Evolutionary conservation across 2,329 filamentous ascomycete species (phyloP), one percentile per base, ranked within the genome.

Genomic region (Sclerotiophoma versabilis): DNA sequence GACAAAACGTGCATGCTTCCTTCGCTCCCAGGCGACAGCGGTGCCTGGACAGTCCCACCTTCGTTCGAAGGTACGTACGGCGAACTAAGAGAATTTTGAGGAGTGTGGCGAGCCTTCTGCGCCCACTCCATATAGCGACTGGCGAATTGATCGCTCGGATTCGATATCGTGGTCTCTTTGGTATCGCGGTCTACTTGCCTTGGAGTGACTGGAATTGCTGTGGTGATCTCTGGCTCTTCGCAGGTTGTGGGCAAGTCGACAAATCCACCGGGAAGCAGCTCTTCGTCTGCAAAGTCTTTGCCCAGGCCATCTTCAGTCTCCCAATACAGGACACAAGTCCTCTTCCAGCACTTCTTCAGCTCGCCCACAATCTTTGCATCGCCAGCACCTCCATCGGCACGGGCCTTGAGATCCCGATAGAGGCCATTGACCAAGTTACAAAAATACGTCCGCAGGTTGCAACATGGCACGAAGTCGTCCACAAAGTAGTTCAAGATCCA

Each of bases 401-500:
- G 78, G 41, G 76, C 74, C 48, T 78, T 81, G 27, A 88, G 77
- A 49, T 81, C 76, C 25, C 74, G 69, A 51, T 84, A 83, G 49
- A 89, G 71, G 20, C 73, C 71, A 72, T 98, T 97, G 54, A 97
- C 81, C 8, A 92, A 81, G 26, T 87, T 81, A 75, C 93, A 97
- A 70, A 97, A 97, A 14, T 85, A 84, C 5, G 84, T 79, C 8
- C 93, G 87, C 26, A 98, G 80, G 37, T 84, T 80, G 69, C 89
- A 87, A 70, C 93, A 87, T 20, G 88, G 76, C 33, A 96, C 85
- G 72, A 96, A 99, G 71, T 99, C 95, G 70, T 99, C 95, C 49
- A 91, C 83, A 64, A 98, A 99, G 75, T 99, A 99, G 74, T 99
- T 99, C 58, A 99, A 78, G 52, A 98, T 93, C 95, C 95, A 99